phyloP scores from a whole-genome alignment of 108 stramenopile genomes.

The Cyclotella distinguenda region DNA sequence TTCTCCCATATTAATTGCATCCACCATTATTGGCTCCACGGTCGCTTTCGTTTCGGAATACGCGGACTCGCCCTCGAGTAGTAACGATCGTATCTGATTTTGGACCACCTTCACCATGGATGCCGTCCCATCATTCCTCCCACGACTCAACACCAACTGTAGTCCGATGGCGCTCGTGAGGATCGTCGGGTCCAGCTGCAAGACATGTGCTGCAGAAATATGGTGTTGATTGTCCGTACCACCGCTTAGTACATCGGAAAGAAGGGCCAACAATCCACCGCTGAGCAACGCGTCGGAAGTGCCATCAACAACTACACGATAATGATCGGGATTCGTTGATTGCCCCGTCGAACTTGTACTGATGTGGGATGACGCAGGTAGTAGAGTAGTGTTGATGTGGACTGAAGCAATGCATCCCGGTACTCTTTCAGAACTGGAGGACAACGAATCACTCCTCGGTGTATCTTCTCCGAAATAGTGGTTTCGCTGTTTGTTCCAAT shows the following conservation, averaged over 20 bases:
- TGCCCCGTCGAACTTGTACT: neutral
- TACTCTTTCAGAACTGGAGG: slow-evolving; percentile 45
- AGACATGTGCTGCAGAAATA: slow-evolving; percentile 44
- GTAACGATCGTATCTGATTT: slow-evolving; percentile 46
- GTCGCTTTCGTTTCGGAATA: neutral
- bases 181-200: slow-evolving; percentile 50
- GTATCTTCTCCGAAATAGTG: neutral
- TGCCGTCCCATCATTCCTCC: slow-evolving; percentile 85
- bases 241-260: slow-evolving; percentile 31
- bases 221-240: neutral
- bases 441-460: neutral
- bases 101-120: slow-evolving; percentile 72
- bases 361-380: neutral
- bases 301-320: slow-evolving; percentile 51
- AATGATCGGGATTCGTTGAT: slow-evolving; percentile 14
- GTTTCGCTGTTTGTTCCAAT: slow-evolving; percentile 5
- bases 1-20: neutral
- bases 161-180: slow-evolving; percentile 62
- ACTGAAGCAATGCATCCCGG: slow-evolving; percentile 83
- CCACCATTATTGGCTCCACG: neutral
- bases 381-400: slow-evolving; percentile 46
- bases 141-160: slow-evolving; percentile 52
- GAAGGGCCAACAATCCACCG: slow-evolving; percentile 63
- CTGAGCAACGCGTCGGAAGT: slow-evolving; percentile 74
- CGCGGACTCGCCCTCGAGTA: neutral